Base-by-base conservation (phyloP, 1,284 basidiomycete genomes). In the Malassezia furfur region DNA sequence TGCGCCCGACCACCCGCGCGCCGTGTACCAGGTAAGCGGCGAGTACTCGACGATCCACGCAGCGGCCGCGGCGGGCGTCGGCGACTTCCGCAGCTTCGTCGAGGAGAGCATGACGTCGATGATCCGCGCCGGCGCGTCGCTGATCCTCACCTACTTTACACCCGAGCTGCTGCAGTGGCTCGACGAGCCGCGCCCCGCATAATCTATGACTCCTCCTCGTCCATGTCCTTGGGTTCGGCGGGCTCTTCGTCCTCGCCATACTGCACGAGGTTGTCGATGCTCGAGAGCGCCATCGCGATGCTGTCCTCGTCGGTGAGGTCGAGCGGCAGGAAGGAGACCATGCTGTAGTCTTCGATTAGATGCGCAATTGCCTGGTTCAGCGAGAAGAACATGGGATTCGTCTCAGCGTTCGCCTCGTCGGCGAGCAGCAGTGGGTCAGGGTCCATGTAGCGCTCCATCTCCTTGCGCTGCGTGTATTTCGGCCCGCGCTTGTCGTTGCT, bases 31-130 rank as follows among this genome's bases (percentile, higher is more conserved):
- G 59, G 70, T 74, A 10, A 70, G 63, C 44, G 94, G 94, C 10
- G 94, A 98, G 76, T 98, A 87, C 68, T 90, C 93, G 4, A 96
- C 96, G 90, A 80, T 99, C 28, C 84, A 87, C 54, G 93, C 94
- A 0, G 93, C 91, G 30, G 93, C 94, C 6, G 80, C 81, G 14
- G 89, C 90, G 4, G 93, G 93, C 10, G 86, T 98, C 14, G 98
- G 94, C 73, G 87, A 89, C 59, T 78, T 98, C 57, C 84, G 83
- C 61, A 82, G 83, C 28, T 91, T 96, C 88, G 94, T 91, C 3
- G 90, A 93, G 63, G 94, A 98, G 78, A 87, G 83, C 5, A 82
- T 83, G 3, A 88, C 94, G 56, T 83, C 87, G 62, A 87, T 96
- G 82, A 79, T 96, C 44, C 81, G 93, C 32, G 91, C 94, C 17